phyloP scores from a whole-genome alignment of 2,329 filamentous ascomycete species.

The Colletotrichum acutatum region DNA sequence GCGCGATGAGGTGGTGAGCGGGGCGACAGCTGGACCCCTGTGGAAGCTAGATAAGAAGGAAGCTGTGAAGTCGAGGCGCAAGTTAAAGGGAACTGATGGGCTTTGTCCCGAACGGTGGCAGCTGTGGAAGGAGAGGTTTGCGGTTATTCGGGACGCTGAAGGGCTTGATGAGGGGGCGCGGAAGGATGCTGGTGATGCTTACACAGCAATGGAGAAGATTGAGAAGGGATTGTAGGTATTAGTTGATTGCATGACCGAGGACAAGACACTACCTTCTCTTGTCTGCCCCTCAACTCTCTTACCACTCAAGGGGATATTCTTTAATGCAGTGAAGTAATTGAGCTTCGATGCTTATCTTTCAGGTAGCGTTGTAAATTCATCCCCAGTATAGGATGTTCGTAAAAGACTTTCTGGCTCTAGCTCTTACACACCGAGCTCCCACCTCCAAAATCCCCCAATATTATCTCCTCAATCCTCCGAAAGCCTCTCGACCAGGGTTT shows the following conservation, averaged over 20 bases:
- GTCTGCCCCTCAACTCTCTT: no score
- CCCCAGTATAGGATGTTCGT: background rate
- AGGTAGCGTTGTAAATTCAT: background rate
- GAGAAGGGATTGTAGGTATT: no score
- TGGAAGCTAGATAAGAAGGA: constrained; percentile 37
- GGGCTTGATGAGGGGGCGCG: constrained; percentile 18
- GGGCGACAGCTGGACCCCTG: constrained; percentile 35
- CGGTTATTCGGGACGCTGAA: constrained; percentile 21
- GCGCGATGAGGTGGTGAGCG: background rate
- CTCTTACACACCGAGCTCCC: background rate
- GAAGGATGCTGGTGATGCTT: background rate
- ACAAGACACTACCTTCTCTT: no score
- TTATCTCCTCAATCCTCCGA: background rate
- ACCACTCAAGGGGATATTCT: no score
- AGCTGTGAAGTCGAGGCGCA: constrained; percentile 27
- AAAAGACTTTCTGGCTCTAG: background rate
- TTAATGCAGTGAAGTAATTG: no score
- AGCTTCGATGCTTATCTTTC: no score
- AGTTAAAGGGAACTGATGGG: constrained; percentile 33
- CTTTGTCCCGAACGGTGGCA: constrained; percentile 35
- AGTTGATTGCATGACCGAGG: no score
- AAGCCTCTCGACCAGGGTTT: background rate
- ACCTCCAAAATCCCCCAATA: background rate
- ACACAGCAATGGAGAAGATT: background rate
- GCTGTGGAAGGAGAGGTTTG: constrained; percentile 38